A percentile compares a stretch with the other conserved stretches of the same genome.
Conservation (phyloP, 371 early-diverging fungal species). For the Conidiobolus incongruus region DNA sequence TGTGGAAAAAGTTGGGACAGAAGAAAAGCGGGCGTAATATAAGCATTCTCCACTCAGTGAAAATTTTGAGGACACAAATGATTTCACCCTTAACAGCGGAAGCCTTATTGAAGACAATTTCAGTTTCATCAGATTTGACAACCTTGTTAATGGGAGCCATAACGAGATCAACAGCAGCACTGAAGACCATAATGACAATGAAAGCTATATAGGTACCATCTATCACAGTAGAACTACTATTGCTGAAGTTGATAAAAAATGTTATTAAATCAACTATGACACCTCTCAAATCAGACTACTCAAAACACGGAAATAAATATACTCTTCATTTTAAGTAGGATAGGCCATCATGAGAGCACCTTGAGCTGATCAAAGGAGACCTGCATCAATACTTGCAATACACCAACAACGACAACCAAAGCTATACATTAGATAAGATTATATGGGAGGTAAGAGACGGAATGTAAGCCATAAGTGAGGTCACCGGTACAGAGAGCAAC, state of each 20-base stretch:
- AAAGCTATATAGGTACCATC: constrained; percentile 31
- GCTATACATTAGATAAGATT: constrained; percentile 13
- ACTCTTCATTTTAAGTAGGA: constrained; percentile 49
- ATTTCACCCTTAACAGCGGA: constrained; percentile 24
- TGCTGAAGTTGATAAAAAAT: constrained; percentile 31
- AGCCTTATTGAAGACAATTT: constrained; percentile 19
- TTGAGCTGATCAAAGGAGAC: constrained; percentile 44
- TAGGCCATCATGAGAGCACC: constrained; percentile 66
- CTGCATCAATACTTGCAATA: constrained; percentile 31
- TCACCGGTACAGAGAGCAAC: constrained; percentile 22
- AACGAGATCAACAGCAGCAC: constrained; percentile 19
- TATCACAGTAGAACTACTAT: constrained; percentile 10
- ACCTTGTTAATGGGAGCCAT: constrained; percentile 32
- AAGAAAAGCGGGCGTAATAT: constrained; percentile 39
- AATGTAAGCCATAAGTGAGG: constrained; percentile 23
- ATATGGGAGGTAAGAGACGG: constrained; percentile 24
- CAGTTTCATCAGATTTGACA: constrained; percentile 28
- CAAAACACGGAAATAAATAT: constrained; percentile 57
- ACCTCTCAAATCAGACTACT: constrained; percentile 43
- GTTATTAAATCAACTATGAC: constrained; percentile 46
- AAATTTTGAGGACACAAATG: constrained; percentile 25
- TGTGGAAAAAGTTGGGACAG: constrained; percentile 49
- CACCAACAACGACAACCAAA: constrained; percentile 29
- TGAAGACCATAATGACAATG: constrained; percentile 32
- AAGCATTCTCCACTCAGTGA: constrained; percentile 34